Evolutionary conservation across 2,329 filamentous ascomycete genomes (phyloP).

Genomic region (Ilyonectria mors-panacis): DNA sequence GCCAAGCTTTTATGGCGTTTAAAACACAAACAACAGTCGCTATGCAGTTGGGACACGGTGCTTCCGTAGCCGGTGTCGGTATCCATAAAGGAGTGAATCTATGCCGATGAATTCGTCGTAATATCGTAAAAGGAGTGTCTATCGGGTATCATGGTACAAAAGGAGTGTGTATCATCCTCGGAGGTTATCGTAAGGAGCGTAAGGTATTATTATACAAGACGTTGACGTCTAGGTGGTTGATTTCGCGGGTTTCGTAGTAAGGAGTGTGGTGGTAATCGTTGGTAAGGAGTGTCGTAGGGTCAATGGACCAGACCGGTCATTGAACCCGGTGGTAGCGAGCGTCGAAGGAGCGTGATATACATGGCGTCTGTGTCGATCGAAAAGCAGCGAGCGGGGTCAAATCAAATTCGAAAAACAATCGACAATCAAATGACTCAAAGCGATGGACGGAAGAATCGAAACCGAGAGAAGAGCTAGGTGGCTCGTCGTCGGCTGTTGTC

Average conservation of each 20-base stretch:
- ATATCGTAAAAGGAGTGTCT: slow-evolving; percentile 56
- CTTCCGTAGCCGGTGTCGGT: slow-evolving; percentile 53
- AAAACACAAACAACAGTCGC: slow-evolving; percentile 62
- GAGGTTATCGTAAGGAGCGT: slow-evolving; percentile 53
- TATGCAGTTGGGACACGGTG: slow-evolving; percentile 67
- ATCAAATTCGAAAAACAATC: slow-evolving; percentile 36
- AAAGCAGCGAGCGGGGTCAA: slow-evolving; percentile 38
- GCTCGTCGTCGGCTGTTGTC: slow-evolving; percentile 55
- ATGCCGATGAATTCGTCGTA: slow-evolving; percentile 56
- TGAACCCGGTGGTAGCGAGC: slow-evolving; percentile 50
- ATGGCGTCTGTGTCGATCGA: slow-evolving; percentile 53
- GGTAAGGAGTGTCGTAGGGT: slow-evolving; percentile 44
- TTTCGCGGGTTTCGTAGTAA: slow-evolving; percentile 38
- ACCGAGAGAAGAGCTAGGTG: slow-evolving; percentile 47
- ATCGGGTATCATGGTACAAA: slow-evolving; percentile 52
- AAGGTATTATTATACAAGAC: slow-evolving; percentile 51
- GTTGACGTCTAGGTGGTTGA: slow-evolving; percentile 38
- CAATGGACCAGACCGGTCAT: slow-evolving; percentile 1
- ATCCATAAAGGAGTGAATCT: slow-evolving; percentile 63
- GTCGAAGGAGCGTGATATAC: slow-evolving; percentile 56
- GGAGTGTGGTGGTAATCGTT: slow-evolving; percentile 51
- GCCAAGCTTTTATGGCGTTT: slow-evolving; percentile 47
- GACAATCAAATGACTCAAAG: slow-evolving; percentile 37
- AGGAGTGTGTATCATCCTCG: slow-evolving; percentile 54
- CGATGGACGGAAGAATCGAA: slow-evolving; percentile 30